Evolutionary conservation across 768 basidiomycete species (phyloP), one percentile per base, ranked within the genome.

Genomic region (Cyathus striatus): DNA sequence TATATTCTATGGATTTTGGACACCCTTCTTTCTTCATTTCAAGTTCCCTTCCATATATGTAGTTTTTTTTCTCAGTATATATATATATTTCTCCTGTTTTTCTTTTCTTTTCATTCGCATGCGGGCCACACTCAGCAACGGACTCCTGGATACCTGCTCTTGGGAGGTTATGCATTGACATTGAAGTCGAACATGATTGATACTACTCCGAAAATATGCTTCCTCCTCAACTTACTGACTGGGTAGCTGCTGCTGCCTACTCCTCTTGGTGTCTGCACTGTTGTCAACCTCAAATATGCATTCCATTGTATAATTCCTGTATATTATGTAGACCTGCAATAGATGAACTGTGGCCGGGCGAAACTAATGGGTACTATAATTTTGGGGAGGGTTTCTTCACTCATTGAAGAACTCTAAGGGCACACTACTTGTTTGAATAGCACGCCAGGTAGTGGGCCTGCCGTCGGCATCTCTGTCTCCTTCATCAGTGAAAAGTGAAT

Each of bases 401-500:
- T 84, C 82, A 54, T 83, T 77, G 70, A 86, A 86, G 62, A 83
- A 83, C 48, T 80, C 75, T 42, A 90, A 64, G 2, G 81, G 79
- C 14, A 69, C 75, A 44, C 75, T 72, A 24, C 54, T 48, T 2
- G 69, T 72, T 49, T 88, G 85, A 49, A 89, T 73, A 7, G 86
- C 86, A 43, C 73, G 66, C 74, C 77, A 88, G 40, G 69, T 70
- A 10, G 66, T 73, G 1, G 81, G 76, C 21, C 68, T 71, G 6
- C 69, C 71, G 34, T 73, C 70, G 26, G 52, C 62, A 42, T 74
- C 68, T 41, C 60, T 59, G 45, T 70, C 60, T 30, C 72, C 73
- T 52, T 83, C 83, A 26, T 81, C 71, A 9, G 77, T 86, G 60
- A 77, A 80, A 33, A 89, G 57, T 3, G 84, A 86, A 57, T 90